Conservation (phyloP, 495 filamentous ascomycete species). For the Trichoderma parareesei region DNA sequence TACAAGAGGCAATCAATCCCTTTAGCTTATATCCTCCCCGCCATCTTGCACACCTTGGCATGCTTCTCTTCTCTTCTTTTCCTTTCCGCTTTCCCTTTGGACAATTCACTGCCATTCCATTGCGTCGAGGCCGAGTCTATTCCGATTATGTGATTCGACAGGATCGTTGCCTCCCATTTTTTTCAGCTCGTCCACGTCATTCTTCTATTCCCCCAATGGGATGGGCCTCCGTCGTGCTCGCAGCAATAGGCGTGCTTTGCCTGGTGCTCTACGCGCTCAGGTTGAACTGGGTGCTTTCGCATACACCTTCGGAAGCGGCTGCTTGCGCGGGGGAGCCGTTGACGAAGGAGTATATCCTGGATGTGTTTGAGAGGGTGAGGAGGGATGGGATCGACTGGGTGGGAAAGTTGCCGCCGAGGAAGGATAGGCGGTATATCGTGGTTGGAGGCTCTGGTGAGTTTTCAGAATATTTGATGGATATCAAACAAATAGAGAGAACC, state of each 20-base stretch:
- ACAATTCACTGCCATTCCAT: too few relatives aligned
- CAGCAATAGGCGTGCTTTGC: neutral
- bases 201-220: neutral
- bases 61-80: too few relatives aligned
- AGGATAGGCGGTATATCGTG: slow-evolving; percentile 47
- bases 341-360: slow-evolving; percentile 40
- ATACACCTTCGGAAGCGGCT: slow-evolving; percentile 8
- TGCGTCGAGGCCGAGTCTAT: too few relatives aligned
- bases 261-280: slow-evolving; percentile 7
- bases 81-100: too few relatives aligned
- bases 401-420: slow-evolving; percentile 43
- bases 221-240: neutral
- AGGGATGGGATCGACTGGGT: slow-evolving; percentile 38
- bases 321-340: slow-evolving; percentile 40
- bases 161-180: neutral
- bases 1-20: too few relatives aligned
- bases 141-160: neutral
- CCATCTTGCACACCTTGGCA: too few relatives aligned
- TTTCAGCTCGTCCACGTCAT: neutral
- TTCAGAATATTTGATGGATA: neutral
- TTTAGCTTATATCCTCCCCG: too few relatives aligned
- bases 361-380: slow-evolving; percentile 38
- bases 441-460: slow-evolving; percentile 48
- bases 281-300: slow-evolving; percentile 2
- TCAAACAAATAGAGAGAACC: neutral